A percentile compares a stretch with the other conserved stretches of the same genome.
phyloP scores from a whole-genome alignment of 495 filamentous ascomycete genomes.

The Usnea hakonensis region DNA sequence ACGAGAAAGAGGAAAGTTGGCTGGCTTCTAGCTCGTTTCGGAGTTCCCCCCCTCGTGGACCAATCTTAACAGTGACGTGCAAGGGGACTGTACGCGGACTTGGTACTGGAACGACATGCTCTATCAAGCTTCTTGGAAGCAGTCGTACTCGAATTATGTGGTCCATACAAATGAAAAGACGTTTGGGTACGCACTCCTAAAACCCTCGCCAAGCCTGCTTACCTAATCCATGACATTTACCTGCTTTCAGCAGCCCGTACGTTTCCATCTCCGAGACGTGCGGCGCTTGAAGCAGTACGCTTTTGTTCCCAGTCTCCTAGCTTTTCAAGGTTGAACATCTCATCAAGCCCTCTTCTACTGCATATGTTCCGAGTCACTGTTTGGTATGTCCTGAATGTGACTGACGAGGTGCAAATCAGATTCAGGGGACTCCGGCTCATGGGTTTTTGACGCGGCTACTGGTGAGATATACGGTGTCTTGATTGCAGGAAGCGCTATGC shows the following conservation, averaged over 20 bases:
- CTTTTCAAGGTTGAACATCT: neutral
- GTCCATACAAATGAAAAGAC: neutral
- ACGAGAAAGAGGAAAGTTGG: neutral
- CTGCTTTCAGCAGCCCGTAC: neutral
- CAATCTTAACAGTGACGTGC: neutral
- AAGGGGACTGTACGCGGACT: neutral
- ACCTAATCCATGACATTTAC: neutral
- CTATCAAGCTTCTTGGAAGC: constrained; percentile 2
- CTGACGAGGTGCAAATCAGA: neutral
- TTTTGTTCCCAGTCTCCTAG: neutral
- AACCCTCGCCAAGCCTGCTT: neutral
- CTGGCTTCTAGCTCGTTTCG: neutral
- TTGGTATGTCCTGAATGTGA: neutral
- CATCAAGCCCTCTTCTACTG: neutral
- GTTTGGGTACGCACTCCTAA: neutral
- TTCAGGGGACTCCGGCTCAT: constrained; percentile 2
- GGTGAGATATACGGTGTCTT: constrained; percentile 3
- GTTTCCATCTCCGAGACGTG: neutral
- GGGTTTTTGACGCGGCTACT: neutral
- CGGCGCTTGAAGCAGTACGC: neutral
- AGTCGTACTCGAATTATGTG: neutral
- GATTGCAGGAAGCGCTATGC: constrained; percentile 1
- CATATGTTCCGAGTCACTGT: neutral
- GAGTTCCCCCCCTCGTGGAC: neutral
- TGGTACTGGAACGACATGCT: neutral